phyloP scores from a whole-genome alignment of 148 eudicot species.

The Rhododendron ferrugineum region DNA sequence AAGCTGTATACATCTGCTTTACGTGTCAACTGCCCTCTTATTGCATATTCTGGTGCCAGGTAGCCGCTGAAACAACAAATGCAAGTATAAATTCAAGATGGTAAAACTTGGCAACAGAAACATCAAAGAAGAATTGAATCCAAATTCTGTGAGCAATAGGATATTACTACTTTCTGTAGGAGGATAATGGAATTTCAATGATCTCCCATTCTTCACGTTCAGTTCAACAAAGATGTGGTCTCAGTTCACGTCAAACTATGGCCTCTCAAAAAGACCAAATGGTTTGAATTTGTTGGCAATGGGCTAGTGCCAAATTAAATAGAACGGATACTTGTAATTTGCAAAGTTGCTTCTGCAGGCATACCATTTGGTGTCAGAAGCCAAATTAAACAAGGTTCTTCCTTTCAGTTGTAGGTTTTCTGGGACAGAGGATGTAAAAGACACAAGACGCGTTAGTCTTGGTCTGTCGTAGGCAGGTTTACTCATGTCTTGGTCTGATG shows the following conservation, averaged over 20 bases:
- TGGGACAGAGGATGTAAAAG: neutral
- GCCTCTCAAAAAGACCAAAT: neutral
- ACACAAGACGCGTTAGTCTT: neutral
- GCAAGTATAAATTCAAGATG: neutral
- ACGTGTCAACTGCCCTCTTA: slow-evolving; percentile 63
- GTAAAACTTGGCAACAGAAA: slow-evolving; percentile 5
- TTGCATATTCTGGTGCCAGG: slow-evolving; percentile 90
- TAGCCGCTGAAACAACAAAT: slow-evolving; percentile 55
- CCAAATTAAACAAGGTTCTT: neutral
- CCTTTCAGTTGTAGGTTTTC: neutral
- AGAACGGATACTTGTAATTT: neutral
- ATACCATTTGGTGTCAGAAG: neutral
- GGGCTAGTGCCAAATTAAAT: neutral
- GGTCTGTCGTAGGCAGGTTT: neutral
- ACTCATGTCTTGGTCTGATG: neutral
- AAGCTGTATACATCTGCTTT: slow-evolving; percentile 86
- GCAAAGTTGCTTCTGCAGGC: neutral
- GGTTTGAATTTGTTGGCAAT: neutral
- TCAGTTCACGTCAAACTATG: neutral
- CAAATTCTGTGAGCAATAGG: neutral
- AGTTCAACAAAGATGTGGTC: neutral
- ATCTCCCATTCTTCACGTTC: neutral
- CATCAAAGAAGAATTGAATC: neutral
- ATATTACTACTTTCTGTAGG: neutral
- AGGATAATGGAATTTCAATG: neutral